phyloP scores from a whole-genome alignment of 768 basidiomycete species.

The Russula olivacea region DNA sequence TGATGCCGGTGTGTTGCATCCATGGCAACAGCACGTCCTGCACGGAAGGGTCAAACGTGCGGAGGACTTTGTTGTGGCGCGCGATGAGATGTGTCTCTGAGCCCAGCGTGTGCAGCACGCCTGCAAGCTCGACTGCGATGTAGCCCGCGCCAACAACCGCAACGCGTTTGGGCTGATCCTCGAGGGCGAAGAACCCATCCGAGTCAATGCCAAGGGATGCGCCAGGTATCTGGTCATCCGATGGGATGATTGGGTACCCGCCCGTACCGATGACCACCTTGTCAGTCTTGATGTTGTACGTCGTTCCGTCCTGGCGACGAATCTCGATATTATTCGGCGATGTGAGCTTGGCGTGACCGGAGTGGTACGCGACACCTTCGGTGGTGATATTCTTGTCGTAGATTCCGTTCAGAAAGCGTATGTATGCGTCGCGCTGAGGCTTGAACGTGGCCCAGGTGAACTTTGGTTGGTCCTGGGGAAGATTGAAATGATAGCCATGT shows the following conservation, averaged over 20 bases:
- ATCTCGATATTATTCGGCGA: conserved; percentile 70
- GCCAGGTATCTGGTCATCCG: conserved; percentile 77
- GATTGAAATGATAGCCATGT: conserved; percentile 59
- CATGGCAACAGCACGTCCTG: conserved; percentile 81
- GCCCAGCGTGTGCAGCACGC: conserved; percentile 86
- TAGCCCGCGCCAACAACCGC: conserved; percentile 96
- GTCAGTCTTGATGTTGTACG: conserved; percentile 69
- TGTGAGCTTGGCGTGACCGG: conserved; percentile 68
- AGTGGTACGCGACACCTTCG: conserved; percentile 83
- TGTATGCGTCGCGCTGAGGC: conserved; percentile 92
- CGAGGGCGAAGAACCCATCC: conserved; percentile 94
- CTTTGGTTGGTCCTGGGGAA: conserved; percentile 40
- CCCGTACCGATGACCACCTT: conserved; percentile 83
- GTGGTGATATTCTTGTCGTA: conserved; percentile 85
- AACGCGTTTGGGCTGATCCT: conserved; percentile 86
- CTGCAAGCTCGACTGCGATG: conserved; percentile 95
- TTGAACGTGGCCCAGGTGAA: conserved; percentile 94
- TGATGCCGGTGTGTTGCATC: conserved; percentile 93
- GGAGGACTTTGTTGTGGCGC: conserved; percentile 80
- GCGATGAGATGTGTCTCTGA: conserved; percentile 91
- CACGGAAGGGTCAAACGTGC: conserved; percentile 86
- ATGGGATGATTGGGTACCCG: conserved; percentile 74
- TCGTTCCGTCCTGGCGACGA: conserved; percentile 56
- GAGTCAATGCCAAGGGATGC: conserved; percentile 87
- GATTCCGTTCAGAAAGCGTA: conserved; percentile 80